These are phyloP conservation scores for Saccharomyces hybrid DNA, from an alignment of 1,139 yeast species.

Conservation along the genomic window DNA sequence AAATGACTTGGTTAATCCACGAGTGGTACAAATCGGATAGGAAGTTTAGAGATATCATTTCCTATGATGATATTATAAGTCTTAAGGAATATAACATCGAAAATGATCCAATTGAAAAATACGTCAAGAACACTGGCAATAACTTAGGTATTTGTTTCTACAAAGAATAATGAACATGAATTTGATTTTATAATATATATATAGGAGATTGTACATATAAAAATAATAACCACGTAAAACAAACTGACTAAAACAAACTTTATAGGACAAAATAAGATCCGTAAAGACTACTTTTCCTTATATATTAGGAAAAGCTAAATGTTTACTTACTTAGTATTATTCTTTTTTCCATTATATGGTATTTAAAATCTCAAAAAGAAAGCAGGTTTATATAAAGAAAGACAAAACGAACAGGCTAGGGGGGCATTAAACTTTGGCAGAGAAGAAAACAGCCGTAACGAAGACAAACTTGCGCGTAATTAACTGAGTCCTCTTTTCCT, in stretches of 20 bases:
- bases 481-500: background rate
- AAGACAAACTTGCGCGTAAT: background rate
- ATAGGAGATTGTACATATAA: background rate
- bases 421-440: background rate
- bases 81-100: slow-evolving; percentile 26
- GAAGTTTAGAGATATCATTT: slow-evolving; percentile 49
- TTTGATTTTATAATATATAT: background rate
- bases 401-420: background rate
- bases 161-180: background rate
- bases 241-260: no score
- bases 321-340: background rate
- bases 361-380: background rate
- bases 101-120: slow-evolving; percentile 30
- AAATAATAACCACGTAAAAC: background rate
- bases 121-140: slow-evolving; percentile 28
- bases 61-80: slow-evolving; percentile 26
- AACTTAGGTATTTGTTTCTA: slow-evolving; percentile 11
- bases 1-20: slow-evolving; percentile 56
- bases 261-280: background rate
- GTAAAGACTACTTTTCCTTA: background rate
- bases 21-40: slow-evolving; percentile 61
- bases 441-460: background rate
- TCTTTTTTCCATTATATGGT: slow-evolving; percentile 1
- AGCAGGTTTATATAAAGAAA: background rate
- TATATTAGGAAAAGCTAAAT: background rate